phyloP scores from a whole-genome alignment of 805 yeast species.

The Ascoidea asiatica region DNA sequence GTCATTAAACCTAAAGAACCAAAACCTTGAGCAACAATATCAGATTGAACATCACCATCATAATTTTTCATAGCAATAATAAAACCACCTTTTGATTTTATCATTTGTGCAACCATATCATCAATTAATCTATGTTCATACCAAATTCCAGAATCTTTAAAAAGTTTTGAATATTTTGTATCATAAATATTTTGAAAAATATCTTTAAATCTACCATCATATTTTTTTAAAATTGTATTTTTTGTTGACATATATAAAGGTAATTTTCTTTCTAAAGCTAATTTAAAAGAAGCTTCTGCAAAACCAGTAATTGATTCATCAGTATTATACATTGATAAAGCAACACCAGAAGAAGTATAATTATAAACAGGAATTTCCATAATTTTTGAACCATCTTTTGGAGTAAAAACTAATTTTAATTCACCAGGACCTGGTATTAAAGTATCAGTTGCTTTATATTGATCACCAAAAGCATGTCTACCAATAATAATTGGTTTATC shows the following conservation, averaged over 20 bases:
- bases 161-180: slow-evolving; percentile 47
- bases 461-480: slow-evolving; percentile 96
- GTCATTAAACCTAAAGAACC: slow-evolving; percentile 97
- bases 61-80: slow-evolving; percentile 95
- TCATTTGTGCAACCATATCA: slow-evolving; percentile 98
- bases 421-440: slow-evolving; percentile 72
- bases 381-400: slow-evolving; percentile 42
- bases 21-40: slow-evolving; percentile 95
- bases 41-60: slow-evolving; percentile 96
- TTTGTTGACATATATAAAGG: slow-evolving; percentile 84
- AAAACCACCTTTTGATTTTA: slow-evolving; percentile 89
- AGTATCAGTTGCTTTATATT: slow-evolving; percentile 84
- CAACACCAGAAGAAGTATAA: slow-evolving; percentile 60
- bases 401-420: slow-evolving; percentile 64
- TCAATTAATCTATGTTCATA: slow-evolving; percentile 94
- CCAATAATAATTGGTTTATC: slow-evolving; percentile 93
- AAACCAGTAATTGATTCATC: slow-evolving; percentile 82
- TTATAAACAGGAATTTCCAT: slow-evolving; percentile 50
- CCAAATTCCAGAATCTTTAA: slow-evolving; percentile 80
- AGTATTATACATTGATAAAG: slow-evolving; percentile 90
- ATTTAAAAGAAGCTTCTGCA: slow-evolving; percentile 84
- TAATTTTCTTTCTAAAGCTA: slow-evolving; percentile 68
- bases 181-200: slow-evolving; percentile 76
- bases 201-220: slow-evolving; percentile 94
- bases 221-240: slow-evolving; percentile 85